phyloP scores from a whole-genome alignment of 257 asterid species.

The Fraxinus excelsior region DNA sequence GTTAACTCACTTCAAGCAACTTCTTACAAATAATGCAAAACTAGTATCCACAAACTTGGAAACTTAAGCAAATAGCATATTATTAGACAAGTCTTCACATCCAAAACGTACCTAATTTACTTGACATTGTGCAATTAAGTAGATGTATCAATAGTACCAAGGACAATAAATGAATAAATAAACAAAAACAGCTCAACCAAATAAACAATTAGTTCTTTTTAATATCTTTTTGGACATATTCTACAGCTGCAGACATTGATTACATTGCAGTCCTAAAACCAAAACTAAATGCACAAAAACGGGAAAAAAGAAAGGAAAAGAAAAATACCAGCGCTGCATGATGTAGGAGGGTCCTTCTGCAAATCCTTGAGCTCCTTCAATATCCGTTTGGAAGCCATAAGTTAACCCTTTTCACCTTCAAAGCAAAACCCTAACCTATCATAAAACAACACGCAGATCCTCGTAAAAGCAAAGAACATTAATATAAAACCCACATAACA shows the following conservation, averaged over 20 bases:
- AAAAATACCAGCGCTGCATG: constrained; percentile 52
- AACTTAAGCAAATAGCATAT: not conserved
- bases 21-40: not conserved
- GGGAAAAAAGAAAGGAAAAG: not conserved
- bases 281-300: not conserved
- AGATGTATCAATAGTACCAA: not conserved
- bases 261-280: not conserved
- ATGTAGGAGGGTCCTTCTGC: constrained; percentile 62
- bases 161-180: not conserved
- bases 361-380: constrained; percentile 59
- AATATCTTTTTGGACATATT: not conserved
- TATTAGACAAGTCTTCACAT: not conserved
- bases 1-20: not conserved
- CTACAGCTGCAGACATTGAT: not conserved
- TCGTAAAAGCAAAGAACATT: not conserved
- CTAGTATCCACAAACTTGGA: not conserved
- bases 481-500: not conserved
- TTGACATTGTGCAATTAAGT: not conserved
- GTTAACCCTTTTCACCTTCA: constrained; percentile 24
- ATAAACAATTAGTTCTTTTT: not conserved
- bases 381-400: constrained; percentile 54
- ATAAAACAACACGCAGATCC: constrained; percentile 14
- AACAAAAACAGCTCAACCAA: not conserved
- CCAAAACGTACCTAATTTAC: not conserved
- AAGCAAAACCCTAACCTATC: constrained; percentile 22